Base-by-base conservation (phyloP, 371 early-diverging fungal species). In the Mortierella sp. region DNA sequence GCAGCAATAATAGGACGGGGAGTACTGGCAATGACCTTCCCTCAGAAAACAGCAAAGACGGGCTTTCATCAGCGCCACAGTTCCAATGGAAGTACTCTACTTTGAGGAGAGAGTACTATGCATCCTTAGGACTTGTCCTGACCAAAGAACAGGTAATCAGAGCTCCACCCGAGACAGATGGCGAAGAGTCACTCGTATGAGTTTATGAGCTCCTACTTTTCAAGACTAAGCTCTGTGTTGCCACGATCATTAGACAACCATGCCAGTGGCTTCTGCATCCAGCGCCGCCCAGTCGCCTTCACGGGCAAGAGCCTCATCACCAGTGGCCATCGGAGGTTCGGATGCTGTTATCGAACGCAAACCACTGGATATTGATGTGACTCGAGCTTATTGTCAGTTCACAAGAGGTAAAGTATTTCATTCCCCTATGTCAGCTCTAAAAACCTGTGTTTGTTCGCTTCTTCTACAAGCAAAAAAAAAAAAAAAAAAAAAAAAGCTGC, bases 41-140 rank as follows among this genome's bases (percentile, higher is more conserved):
- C 37, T 37, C 37, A 37, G 37, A 9, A 9, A 37, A 37, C 37
- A 37, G 9, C 37, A 37, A 37, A 9, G 37, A 37, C 5, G 37
- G 37, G 4, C n/a, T 66, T 47, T 63, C 69, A 2, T 50, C 70
- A 1, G 74, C 76, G 46, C 74, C 81, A 14, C 83, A 72, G 37
- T 83, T 83, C 64, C 81, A 77, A 45, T 83, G 83, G 83, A 83
- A 83, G 64, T 47, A 72, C 43, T 83, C 83, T 4, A 46, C 58
- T 16, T 57, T 83, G 46, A 68, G 83, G 50, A 77, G 70, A 51
- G 70, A 81, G 26, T 83, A 74, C 48, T 83, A 83, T 58, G 71
- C 79, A 4, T 74, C 79, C 4, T 48, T 83, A 19, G 83, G 83
- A 37, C n/a, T 82, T 25, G 60, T 62, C 19, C 59, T 63, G 5